Conservation (phyloP, 805 yeast genomes). For the Lipomyces yamanashiensis region DNA sequence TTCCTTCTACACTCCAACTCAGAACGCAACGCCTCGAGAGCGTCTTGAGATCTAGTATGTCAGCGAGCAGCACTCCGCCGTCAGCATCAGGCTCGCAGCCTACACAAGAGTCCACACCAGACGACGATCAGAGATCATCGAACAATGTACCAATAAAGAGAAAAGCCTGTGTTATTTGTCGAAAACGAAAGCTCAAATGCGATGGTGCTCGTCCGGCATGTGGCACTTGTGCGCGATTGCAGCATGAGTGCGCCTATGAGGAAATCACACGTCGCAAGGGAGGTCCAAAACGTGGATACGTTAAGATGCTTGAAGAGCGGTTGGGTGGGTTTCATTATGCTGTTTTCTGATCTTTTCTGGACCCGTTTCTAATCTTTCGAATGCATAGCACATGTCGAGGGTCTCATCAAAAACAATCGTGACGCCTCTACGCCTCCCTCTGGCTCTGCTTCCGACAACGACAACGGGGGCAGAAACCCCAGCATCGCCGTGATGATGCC, state of each 20-base stretch:
- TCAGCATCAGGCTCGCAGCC: conserved; percentile 10
- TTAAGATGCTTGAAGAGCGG: conserved; percentile 43
- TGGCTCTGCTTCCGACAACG: background rate
- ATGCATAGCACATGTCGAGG: conserved; percentile 28
- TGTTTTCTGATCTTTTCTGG: background rate
- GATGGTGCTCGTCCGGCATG: conserved; percentile 46
- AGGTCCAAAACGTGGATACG: conserved; percentile 46
- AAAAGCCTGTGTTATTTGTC: conserved; percentile 44
- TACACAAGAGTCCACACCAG: background rate
- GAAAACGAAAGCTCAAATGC: conserved; percentile 45
- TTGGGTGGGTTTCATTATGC: conserved; percentile 30
- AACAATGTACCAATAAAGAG: conserved; percentile 8
- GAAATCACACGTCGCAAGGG: conserved; percentile 40
- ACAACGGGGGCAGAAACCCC: background rate
- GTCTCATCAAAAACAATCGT: conserved; percentile 9
- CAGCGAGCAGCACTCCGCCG: conserved; percentile 7
- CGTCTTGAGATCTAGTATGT: background rate
- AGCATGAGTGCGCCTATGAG: conserved; percentile 43
- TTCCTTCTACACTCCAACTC: no score
- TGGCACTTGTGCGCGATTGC: conserved; percentile 41
- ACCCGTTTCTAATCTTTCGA: background rate
- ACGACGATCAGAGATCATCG: background rate
- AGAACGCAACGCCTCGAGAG: background rate
- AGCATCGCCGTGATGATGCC: background rate
- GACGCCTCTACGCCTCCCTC: no score